These are phyloP conservation scores for Glomus cerebriforme DNA, from an alignment of 192 early-diverging fungal species.

Conservation along the genomic window DNA sequence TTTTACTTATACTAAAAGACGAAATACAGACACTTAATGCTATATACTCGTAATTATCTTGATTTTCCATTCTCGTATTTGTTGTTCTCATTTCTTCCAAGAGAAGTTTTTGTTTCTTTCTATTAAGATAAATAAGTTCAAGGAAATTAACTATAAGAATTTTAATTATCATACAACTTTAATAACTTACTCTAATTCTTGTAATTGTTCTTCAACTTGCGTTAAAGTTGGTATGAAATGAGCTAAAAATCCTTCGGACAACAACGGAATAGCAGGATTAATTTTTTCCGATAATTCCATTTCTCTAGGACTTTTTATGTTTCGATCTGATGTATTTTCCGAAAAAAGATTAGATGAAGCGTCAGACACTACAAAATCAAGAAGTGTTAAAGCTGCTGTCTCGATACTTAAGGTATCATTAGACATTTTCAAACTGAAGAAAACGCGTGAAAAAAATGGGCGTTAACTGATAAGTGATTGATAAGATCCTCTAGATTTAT, in stretches of 20 bases:
- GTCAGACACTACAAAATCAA: background rate
- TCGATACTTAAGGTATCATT: background rate
- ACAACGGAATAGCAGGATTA: slow-evolving; percentile 8
- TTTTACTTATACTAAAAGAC: background rate
- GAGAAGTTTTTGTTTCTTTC: slow-evolving; percentile 21
- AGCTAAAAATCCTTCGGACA: slow-evolving; percentile 32
- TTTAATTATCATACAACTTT: background rate
- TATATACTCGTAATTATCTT: slow-evolving; percentile 30
- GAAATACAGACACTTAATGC: slow-evolving; percentile 25
- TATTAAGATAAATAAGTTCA: background rate
- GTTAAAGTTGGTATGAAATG: slow-evolving; percentile 3
- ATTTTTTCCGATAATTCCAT: slow-evolving; percentile 9
- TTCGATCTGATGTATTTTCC: background rate
- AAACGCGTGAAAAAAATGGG: background rate
- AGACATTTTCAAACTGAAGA: background rate
- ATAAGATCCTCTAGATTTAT: background rate
- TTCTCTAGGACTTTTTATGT: background rate
- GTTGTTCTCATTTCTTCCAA: slow-evolving; percentile 24
- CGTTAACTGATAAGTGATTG: background rate
- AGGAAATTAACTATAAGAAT: background rate
- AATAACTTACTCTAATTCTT: slow-evolving; percentile 19
- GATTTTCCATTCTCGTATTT: slow-evolving; percentile 12
- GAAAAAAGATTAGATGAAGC: background rate
- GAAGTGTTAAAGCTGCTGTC: slow-evolving; percentile 1
- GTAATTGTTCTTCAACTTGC: slow-evolving; percentile 27